phyloP scores from a whole-genome alignment of 2,329 filamentous ascomycete species.

The Pseudogymnoascus sp. region DNA sequence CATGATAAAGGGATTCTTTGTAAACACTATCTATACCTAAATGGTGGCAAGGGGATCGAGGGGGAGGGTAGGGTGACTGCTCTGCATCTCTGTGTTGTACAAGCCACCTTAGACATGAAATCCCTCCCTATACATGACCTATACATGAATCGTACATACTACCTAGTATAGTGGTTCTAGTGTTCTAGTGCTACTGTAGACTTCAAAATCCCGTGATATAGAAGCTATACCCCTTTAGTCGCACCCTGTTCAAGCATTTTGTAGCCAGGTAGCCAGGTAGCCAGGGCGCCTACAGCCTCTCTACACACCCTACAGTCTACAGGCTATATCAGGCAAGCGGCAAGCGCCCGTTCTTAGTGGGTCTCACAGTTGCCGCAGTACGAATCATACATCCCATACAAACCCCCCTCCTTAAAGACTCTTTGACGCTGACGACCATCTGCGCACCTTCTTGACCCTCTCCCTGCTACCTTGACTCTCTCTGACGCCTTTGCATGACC shows the following conservation, averaged over 20 bases:
- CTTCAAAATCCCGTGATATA: background rate
- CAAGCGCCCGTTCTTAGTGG: constrained; percentile 9
- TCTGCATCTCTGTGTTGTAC: background rate
- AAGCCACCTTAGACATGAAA: background rate
- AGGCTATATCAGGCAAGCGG: background rate
- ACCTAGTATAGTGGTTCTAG: too few relatives aligned
- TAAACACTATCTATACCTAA: background rate
- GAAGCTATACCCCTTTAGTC: background rate
- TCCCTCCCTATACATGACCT: too few relatives aligned
- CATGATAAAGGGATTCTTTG: background rate
- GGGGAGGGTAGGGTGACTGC: background rate
- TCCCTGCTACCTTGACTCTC: background rate
- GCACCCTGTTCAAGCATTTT: background rate
- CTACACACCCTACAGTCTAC: too few relatives aligned
- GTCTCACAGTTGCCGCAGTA: background rate
- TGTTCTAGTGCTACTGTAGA: too few relatives aligned
- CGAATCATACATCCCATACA: background rate
- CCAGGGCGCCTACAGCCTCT: background rate
- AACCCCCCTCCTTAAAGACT: background rate
- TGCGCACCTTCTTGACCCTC: background rate
- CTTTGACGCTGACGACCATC: background rate
- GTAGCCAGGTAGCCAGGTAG: background rate
- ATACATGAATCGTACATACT: too few relatives aligned
- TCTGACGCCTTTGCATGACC: background rate
- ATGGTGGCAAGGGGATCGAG: background rate